Evolutionary conservation across 768 basidiomycete genomes (phyloP), one percentile per base, ranked within the genome.

Genomic region (Kwoniella mangroviensis): DNA sequence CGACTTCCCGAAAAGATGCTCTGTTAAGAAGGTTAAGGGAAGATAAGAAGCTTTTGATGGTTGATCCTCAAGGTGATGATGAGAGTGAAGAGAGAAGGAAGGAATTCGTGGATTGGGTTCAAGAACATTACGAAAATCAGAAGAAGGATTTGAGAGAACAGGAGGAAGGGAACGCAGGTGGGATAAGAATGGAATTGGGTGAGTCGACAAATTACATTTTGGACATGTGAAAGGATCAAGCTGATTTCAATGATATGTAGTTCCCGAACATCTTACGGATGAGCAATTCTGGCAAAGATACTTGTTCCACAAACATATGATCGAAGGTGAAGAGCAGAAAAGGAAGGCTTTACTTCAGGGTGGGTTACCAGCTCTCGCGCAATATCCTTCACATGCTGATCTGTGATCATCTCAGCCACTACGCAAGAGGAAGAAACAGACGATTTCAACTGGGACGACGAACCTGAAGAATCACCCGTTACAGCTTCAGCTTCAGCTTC

Each of bases 21-120:
- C 81, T 97, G 68, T 83, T 96, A 70, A 88, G 86, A 63, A 88
- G 91, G 45, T 84, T 98, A 61, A 88, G 88, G 79, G 88, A 87
- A 59, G 90, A 95, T 82, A 88, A 92, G 17, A 87, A 87, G 57
- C 89, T 95, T 59, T 84, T 95, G 72, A 86, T 87, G 78, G 87
- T 89, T 51, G 91, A 96, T 81, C 94, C 94, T 2, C 88, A 87
- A 24, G 86, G 83, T 1, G 91, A 93, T 70, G 85, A 84, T 42
- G 86, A 86, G 54, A 75, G 73, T 13, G 53, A 55, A 11, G 76
- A 77, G 62, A 70, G 79, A 26, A 73, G 69, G 28, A 69, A 73
- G 21, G 76, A 77, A 42, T 82, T 73, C 58, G 49, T 56, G 3
- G 28, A 58, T n/a, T 83, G 80, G 76, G 59, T 79, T 4, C 51